Percentiles rank a stretch among this genome's conserved stretches.
These are phyloP conservation scores for Xylariaceae sp. DNA, from an alignment of 2,329 filamentous ascomycete genomes.

Conservation along the genomic window DNA sequence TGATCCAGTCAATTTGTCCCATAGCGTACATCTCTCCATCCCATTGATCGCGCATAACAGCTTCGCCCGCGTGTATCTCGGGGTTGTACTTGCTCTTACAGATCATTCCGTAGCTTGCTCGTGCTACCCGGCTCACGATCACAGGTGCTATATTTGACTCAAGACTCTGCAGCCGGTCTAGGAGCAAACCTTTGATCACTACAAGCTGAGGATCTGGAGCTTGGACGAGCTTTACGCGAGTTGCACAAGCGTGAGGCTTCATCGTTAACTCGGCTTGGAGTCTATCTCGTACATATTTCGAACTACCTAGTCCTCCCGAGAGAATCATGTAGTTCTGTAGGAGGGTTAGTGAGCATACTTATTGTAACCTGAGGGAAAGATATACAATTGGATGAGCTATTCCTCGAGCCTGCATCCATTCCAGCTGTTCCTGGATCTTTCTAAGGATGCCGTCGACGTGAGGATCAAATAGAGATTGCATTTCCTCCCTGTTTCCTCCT, in stretches of 20 bases:
- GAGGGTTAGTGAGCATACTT: too few relatives aligned
- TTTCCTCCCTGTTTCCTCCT: slow-evolving; percentile 34
- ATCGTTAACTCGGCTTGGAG: slow-evolving; percentile 36
- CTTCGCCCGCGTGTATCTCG: slow-evolving; percentile 33
- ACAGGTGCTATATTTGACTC: slow-evolving; percentile 38
- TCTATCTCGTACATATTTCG: slow-evolving; percentile 41
- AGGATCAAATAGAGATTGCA: slow-evolving; percentile 41
- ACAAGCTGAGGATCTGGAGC: slow-evolving; percentile 51
- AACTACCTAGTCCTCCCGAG: slow-evolving; percentile 44
- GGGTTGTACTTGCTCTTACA: slow-evolving; percentile 36
- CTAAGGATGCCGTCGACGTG: slow-evolving; percentile 38
- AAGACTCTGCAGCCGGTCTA: slow-evolving; percentile 47
- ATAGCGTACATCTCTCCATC: slow-evolving; percentile 37
- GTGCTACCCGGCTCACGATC: slow-evolving; percentile 38
- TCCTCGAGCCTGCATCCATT: slow-evolving; percentile 34
- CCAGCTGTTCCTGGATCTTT: slow-evolving; percentile 38
- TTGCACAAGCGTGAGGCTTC: slow-evolving; percentile 34
- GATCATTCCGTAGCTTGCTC: slow-evolving; percentile 41
- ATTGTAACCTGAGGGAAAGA: slow-evolving; percentile 19
- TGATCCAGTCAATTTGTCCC: slow-evolving; percentile 41
- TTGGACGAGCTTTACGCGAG: slow-evolving; percentile 36
- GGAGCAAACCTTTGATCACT: slow-evolving; percentile 50
- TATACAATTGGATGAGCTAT: slow-evolving; percentile 34
- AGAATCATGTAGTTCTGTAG: slow-evolving; percentile 38
- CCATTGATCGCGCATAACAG: slow-evolving; percentile 32